Evolutionary conservation across 2,329 filamentous ascomycete genomes (phyloP).

Genomic region (Pezicula neosporulosa): DNA sequence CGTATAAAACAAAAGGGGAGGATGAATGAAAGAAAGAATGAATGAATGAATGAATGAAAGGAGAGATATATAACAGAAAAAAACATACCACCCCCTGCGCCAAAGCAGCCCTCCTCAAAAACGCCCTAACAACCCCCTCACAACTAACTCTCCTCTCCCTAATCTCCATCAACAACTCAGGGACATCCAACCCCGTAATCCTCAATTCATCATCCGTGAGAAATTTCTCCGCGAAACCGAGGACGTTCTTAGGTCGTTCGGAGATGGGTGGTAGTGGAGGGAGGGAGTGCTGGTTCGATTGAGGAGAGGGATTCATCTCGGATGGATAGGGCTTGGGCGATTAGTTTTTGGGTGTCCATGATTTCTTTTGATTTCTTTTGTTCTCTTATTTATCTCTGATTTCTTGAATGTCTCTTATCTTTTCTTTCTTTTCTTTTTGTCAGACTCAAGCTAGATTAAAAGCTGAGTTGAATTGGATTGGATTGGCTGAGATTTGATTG

Average conservation of each 20-base stretch:
- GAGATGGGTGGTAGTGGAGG: conserved; percentile 1
- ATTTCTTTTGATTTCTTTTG: too few relatives aligned
- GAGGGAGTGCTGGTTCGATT: conserved; percentile 10
- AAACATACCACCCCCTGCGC: conserved; percentile 14
- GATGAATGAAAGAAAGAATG: too few relatives aligned
- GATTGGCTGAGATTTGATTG: too few relatives aligned
- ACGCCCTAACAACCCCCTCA: conserved; percentile 13
- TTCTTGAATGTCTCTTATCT: too few relatives aligned
- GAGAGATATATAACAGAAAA: background rate
- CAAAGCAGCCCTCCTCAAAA: conserved; percentile 13
- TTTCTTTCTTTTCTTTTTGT: too few relatives aligned
- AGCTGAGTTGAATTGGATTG: too few relatives aligned
- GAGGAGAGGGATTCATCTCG: conserved; percentile 10
- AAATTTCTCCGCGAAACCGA: conserved; percentile 6
- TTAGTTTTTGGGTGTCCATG: background rate
- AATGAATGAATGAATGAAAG: too few relatives aligned
- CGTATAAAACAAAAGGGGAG: too few relatives aligned
- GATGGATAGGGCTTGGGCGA: conserved; percentile 4
- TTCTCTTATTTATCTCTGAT: too few relatives aligned
- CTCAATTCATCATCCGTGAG: conserved; percentile 10
- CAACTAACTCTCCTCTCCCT: conserved; percentile 8
- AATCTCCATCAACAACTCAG: conserved; percentile 8
- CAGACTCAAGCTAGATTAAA: too few relatives aligned
- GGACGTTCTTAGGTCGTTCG: conserved; percentile 11
- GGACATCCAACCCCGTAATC: conserved; percentile 12